Base-by-base conservation (phyloP, 2,329 filamentous ascomycete genomes). In the Dryadomyces quercivorus region DNA sequence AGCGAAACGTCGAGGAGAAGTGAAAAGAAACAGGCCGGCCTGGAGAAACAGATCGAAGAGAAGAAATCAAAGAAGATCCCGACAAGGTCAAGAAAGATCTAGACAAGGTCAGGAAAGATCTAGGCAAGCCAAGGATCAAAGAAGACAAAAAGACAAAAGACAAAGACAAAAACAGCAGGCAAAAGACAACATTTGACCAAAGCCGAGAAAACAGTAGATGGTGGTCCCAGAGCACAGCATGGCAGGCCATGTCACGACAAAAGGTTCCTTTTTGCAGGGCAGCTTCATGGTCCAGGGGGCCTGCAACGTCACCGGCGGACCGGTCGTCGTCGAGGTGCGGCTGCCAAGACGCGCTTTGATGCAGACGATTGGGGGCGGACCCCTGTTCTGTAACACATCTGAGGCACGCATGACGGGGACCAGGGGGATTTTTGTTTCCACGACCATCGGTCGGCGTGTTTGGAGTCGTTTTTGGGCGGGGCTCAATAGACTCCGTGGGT, bases 311-410 rank as follows among this genome's bases (percentile, higher is more conserved):
- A 18, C 9, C 9, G 13, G 20, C 21, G 18, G 20, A 47, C n/a
- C 20, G 13, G 18, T 10, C 44, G 20, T 21, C 21, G 44, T 47
- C 46, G 16, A 16, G 36, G 16, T n/a, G 44, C 18, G 49, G 36
- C 50, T 40, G 44, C 43, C 18, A 16, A 22, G 22, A n/a, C 18
- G 49, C 59, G 59, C 57, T 60, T 60, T 58, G 61, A 59, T 57
- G 54, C 57, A 44, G 40, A 50, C 49, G 42, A 50, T 10, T 31
- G 15, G 43, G 48, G 22, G 34, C 13, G 6, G n/a, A 61, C 63
- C 71, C 70, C 65, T 69, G 67, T 69, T 62, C 67, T 75, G 72
- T 66, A 69, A 75, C 73, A 72, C 63, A 67, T 67, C 65, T 75
- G 73, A 75, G 63, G 73, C 73, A 74, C 61, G 18, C 7, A 12